Conservation (phyloP, 2,329 filamentous ascomycete genomes). For the Epichloe elymi region DNA sequence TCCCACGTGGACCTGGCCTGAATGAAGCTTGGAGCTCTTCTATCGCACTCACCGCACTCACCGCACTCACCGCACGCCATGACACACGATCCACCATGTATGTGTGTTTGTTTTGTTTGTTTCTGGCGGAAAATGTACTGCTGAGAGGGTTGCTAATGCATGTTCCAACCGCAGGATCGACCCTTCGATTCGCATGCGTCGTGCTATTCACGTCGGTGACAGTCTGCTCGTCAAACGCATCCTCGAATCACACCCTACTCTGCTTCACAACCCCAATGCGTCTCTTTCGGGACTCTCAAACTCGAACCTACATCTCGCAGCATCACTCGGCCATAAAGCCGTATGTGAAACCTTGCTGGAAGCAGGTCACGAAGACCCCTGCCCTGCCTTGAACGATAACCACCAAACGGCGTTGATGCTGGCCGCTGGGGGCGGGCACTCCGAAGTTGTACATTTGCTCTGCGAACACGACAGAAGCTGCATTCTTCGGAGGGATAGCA, state of each 20-base stretch:
- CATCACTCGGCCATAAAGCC: slow-evolving; percentile 54
- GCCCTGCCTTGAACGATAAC: slow-evolving; percentile 64
- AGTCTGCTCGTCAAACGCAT: slow-evolving; percentile 61
- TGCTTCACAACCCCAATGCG: slow-evolving; percentile 69
- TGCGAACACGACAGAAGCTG: slow-evolving; percentile 48
- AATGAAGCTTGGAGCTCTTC: not conserved
- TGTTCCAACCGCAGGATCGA: slow-evolving; percentile 49
- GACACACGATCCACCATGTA: slow-evolving; percentile 10
- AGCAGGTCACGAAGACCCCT: slow-evolving; percentile 61
- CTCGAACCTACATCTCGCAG: slow-evolving; percentile 72
- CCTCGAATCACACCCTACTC: slow-evolving; percentile 54
- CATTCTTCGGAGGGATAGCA: slow-evolving; percentile 51
- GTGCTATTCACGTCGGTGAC: slow-evolving; percentile 69
- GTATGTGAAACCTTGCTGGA: slow-evolving; percentile 59
- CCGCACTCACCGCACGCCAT: slow-evolving; percentile 4
- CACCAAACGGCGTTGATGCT: slow-evolving; percentile 75
- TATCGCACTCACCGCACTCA: too few relatives aligned
- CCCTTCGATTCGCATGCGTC: slow-evolving; percentile 61
- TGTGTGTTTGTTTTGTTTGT: not conserved
- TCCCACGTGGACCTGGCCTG: not conserved
- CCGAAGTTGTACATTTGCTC: slow-evolving; percentile 61
- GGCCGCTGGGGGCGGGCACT: slow-evolving; percentile 56
- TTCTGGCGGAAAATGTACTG: not conserved
- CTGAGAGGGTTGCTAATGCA: not conserved
- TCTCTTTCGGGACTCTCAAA: slow-evolving; percentile 57